A percentile compares a stretch with the other conserved stretches of the same genome.
Evolutionary conservation across 495 filamentous ascomycete species (phyloP).

Genomic region (Mytilinidion resinicola): DNA sequence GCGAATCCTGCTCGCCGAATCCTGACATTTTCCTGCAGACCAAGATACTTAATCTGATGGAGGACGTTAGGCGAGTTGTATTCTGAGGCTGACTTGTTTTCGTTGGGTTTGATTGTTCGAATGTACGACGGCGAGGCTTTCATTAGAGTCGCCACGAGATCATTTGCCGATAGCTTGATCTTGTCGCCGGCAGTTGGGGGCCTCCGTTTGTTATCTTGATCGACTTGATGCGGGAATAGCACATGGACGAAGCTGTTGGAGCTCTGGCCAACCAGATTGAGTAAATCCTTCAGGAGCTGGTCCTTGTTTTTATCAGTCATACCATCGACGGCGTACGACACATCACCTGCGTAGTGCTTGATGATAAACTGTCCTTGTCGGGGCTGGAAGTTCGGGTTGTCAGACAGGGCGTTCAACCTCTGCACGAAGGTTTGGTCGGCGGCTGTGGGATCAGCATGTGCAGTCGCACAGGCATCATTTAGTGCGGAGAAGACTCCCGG

Average conservation of each 20-base stretch:
- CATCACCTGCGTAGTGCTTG: conserved; percentile 98
- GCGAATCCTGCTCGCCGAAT: conserved; percentile 96
- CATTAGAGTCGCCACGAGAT: conserved; percentile 92
- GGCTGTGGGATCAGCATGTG: conserved; percentile 87
- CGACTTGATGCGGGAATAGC: conserved; percentile 87
- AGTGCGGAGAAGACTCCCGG: conserved; percentile 92
- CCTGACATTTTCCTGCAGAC: conserved; percentile 96
- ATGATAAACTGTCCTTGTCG: conserved; percentile 95
- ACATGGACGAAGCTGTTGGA: conserved; percentile 77
- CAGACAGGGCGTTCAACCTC: conserved; percentile 76
- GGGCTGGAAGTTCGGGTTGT: conserved; percentile 84
- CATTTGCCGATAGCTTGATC: conserved; percentile 94
- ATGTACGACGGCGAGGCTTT: conserved; percentile 96
- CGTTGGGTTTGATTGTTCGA: conserved; percentile 98
- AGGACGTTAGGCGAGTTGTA: conserved; percentile 88
- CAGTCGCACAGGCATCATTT: conserved; percentile 96
- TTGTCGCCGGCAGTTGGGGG: conserved; percentile 96
- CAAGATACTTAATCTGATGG: conserved; percentile 99
- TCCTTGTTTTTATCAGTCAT: conserved; percentile 99
- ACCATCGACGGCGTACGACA: conserved; percentile 87
- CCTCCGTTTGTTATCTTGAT: conserved; percentile 89
- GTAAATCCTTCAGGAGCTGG: conserved; percentile 86
- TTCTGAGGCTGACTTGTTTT: conserved; percentile 90
- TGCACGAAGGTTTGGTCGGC: conserved; percentile 96
- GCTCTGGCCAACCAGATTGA: conserved; percentile 80